Percentiles rank a stretch among this genome's conserved stretches.
Conservation (phyloP, 2,329 filamentous ascomycete genomes). For the Blumeria graminis region DNA sequence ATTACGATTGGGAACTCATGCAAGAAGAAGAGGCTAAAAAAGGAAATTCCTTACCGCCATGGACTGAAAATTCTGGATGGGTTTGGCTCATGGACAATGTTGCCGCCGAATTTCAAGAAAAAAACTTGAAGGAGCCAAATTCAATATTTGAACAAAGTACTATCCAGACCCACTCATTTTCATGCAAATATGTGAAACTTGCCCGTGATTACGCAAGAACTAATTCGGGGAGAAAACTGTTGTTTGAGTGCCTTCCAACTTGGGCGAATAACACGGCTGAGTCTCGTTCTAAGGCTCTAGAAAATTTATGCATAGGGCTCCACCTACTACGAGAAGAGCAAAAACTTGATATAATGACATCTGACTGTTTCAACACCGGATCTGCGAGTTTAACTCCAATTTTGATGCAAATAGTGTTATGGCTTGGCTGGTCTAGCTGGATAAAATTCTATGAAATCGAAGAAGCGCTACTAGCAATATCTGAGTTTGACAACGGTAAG, state of each 20-base stretch:
- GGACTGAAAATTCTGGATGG: conserved; percentile 42
- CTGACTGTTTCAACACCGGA: conserved; percentile 22
- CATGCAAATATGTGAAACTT: conserved; percentile 28
- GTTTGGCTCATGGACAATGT: conserved; percentile 36
- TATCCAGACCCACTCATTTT: conserved; percentile 28
- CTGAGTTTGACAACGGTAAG: conserved; percentile 29
- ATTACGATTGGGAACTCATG: conserved; percentile 24
- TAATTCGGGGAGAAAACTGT: conserved; percentile 27
- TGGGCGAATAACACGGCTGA: conserved; percentile 26
- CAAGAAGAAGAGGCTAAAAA: conserved; percentile 18
- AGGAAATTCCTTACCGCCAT: conserved; percentile 20
- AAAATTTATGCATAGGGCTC: conserved; percentile 48
- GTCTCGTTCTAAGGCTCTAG: conserved; percentile 32
- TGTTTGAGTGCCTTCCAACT: conserved; percentile 42
- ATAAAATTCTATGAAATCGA: conserved; percentile 36
- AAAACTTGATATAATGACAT: conserved; percentile 44
- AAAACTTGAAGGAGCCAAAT: conserved; percentile 7
- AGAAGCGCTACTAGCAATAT: conserved; percentile 25
- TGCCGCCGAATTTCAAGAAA: conserved; percentile 16
- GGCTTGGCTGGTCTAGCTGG: conserved; percentile 55
- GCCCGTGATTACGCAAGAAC: conserved; percentile 42
- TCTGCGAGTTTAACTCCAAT: conserved; percentile 39
- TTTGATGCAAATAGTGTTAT: conserved; percentile 55
- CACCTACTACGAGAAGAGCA: conserved; percentile 79
- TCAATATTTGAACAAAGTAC: conserved; percentile 4